Evolutionary conservation across 257 asterid species (phyloP).

Genomic region (Salvia rosmarinus): DNA sequence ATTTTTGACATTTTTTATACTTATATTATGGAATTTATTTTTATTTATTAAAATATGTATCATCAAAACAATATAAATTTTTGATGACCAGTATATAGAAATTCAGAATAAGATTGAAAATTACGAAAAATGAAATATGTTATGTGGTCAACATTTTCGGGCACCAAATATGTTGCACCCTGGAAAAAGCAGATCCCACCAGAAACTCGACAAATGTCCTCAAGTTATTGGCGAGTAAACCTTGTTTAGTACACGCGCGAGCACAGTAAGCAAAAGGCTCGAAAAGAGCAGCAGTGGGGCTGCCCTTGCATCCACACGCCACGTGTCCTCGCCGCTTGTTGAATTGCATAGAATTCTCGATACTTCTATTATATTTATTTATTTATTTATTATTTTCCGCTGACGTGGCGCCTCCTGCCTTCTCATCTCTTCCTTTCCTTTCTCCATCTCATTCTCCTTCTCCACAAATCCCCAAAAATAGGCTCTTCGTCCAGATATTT

Average conservation of each 20-base stretch:
- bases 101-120: not conserved
- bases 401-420: constrained; percentile 56
- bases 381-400: not conserved
- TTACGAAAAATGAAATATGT: not conserved
- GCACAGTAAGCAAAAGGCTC: not conserved
- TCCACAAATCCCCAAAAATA: constrained; percentile 4
- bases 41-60: no score
- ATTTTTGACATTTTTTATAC: no score
- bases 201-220: constrained; percentile 18
- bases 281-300: constrained; percentile 36
- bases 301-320: constrained; percentile 38
- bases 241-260: constrained; percentile 7
- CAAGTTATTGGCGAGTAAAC: not conserved
- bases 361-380: constrained; percentile 31
- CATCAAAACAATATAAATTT: no score
- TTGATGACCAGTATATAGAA: no score
- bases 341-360: constrained; percentile 49
- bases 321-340: constrained; percentile 56
- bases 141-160: not conserved
- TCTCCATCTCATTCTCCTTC: not conserved
- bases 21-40: no score
- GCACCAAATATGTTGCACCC: not conserved
- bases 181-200: constrained; percentile 30
- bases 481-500: constrained; percentile 15
- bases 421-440: not conserved